Conservation (phyloP, 1,284 basidiomycete genomes). For the Cerioporus squamosus region DNA sequence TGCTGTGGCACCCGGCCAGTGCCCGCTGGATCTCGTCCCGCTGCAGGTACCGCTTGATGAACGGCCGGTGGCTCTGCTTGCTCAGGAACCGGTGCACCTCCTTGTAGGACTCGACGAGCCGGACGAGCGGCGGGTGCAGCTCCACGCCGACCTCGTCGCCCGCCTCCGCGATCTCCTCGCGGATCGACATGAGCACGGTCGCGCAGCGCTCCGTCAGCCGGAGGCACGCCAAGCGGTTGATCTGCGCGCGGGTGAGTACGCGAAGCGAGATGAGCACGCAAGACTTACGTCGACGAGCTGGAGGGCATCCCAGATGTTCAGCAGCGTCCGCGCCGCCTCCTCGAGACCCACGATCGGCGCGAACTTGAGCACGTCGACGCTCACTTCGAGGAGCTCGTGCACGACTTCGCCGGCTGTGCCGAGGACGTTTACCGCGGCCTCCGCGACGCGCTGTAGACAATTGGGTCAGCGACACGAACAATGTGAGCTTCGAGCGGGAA, state of each 20-base stretch:
- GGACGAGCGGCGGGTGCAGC: constrained; percentile 43
- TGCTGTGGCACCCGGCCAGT: constrained; percentile 56
- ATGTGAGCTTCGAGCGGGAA: no score
- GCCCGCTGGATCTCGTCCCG: constrained; percentile 69
- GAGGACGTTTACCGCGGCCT: constrained; percentile 50
- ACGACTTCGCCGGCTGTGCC: constrained; percentile 46
- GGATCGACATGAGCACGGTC: constrained; percentile 48
- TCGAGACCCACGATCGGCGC: constrained; percentile 61
- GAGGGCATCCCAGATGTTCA: constrained; percentile 66
- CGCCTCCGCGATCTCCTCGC: constrained; percentile 47
- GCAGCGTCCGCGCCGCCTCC: constrained; percentile 53
- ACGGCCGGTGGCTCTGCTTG: constrained; percentile 68
- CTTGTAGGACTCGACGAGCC: constrained; percentile 47
- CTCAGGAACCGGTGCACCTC: constrained; percentile 56
- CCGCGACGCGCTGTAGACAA: constrained; percentile 27
- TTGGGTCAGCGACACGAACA: no score
- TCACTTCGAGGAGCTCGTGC: constrained; percentile 51
- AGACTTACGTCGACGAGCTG: constrained; percentile 61
- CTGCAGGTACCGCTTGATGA: constrained; percentile 79
- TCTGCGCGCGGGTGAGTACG: constrained; percentile 39
- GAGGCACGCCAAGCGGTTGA: constrained; percentile 55
- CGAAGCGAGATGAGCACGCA: neutral
- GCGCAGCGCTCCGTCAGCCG: constrained; percentile 57
- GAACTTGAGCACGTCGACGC: constrained; percentile 54
- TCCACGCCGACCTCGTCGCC: constrained; percentile 41